Percentiles rank a stretch among this genome's conserved stretches.
phyloP scores from a whole-genome alignment of 805 yeast genomes.

The Suhomyces vadensis region DNA sequence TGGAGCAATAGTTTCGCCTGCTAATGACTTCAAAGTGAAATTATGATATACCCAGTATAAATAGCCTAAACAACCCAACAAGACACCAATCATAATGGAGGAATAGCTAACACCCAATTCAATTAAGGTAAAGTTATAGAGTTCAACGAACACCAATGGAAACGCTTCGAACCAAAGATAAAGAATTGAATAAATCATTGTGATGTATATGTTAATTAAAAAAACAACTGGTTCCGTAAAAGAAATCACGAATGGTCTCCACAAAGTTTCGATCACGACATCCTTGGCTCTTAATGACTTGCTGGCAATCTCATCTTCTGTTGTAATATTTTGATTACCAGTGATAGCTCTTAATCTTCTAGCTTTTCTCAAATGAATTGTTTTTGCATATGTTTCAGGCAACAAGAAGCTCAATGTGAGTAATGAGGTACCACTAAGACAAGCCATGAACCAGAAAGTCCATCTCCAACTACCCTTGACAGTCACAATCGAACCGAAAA shows the following conservation, averaged over 20 bases:
- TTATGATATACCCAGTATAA: slow-evolving; percentile 10
- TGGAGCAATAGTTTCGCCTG: slow-evolving; percentile 15
- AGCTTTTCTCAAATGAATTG: slow-evolving; percentile 50
- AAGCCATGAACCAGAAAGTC: slow-evolving; percentile 53
- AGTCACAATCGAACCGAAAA: slow-evolving; percentile 53
- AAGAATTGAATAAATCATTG: slow-evolving; percentile 51
- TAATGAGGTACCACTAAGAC: slow-evolving; percentile 39
- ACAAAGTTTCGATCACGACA: slow-evolving; percentile 33
- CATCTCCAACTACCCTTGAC: slow-evolving; percentile 52
- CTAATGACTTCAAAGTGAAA: slow-evolving; percentile 15
- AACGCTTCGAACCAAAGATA: slow-evolving; percentile 63
- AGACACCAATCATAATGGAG: slow-evolving; percentile 48
- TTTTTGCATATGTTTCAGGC: slow-evolving; percentile 51
- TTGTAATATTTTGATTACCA: slow-evolving; percentile 46
- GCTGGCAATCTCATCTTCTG: slow-evolving; percentile 40
- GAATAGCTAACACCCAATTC: slow-evolving; percentile 51
- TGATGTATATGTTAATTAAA: slow-evolving; percentile 51
- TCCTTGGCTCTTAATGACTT: slow-evolving; percentile 19
- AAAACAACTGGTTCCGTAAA: slow-evolving; percentile 57
- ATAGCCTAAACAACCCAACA: slow-evolving; percentile 14
- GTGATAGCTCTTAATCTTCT: slow-evolving; percentile 47
- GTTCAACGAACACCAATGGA: slow-evolving; percentile 52
- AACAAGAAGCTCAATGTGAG: slow-evolving; percentile 35
- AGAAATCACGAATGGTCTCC: slow-evolving; percentile 53
- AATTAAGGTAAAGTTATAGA: slow-evolving; percentile 48